Evolutionary conservation across 176 grass and related monocot species (phyloP).

Genomic region (Chloris gayana): DNA sequence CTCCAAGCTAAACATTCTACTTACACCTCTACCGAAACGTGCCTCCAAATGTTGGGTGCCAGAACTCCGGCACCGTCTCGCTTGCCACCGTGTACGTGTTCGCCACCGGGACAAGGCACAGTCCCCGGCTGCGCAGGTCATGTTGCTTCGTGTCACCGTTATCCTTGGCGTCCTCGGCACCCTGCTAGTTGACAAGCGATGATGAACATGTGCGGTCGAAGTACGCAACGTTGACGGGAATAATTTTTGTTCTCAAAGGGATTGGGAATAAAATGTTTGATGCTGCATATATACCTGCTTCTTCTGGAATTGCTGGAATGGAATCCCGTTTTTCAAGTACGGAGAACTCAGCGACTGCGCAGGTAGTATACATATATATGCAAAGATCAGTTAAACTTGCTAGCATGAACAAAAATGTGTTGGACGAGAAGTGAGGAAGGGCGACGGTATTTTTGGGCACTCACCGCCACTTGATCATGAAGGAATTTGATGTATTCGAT

Average conservation of each 20-base stretch:
- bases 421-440: background rate
- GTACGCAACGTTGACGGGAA: background rate
- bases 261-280: background rate
- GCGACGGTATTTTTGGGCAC: constrained; percentile 34
- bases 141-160: constrained; percentile 38
- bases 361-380: background rate
- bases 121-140: constrained; percentile 79
- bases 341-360: constrained; percentile 71
- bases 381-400: constrained; percentile 26
- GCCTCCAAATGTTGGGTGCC: constrained; percentile 93
- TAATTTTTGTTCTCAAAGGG: background rate
- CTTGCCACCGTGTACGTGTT: constrained; percentile 84
- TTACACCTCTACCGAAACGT: constrained; percentile 67
- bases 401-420: constrained; percentile 8
- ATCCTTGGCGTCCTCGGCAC: constrained; percentile 55
- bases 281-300: constrained; percentile 49
- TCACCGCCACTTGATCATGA: constrained; percentile 94
- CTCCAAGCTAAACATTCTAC: constrained; percentile 19
- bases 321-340: constrained; percentile 80
- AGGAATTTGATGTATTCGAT: constrained; percentile 98
- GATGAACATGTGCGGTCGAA: background rate
- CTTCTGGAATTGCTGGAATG: constrained; percentile 64
- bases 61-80: constrained; percentile 84
- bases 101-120: constrained; percentile 92
- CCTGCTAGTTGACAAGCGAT: constrained; percentile 39